phyloP scores from a whole-genome alignment of 345 rosid species.

The Camelina sativa region DNA sequence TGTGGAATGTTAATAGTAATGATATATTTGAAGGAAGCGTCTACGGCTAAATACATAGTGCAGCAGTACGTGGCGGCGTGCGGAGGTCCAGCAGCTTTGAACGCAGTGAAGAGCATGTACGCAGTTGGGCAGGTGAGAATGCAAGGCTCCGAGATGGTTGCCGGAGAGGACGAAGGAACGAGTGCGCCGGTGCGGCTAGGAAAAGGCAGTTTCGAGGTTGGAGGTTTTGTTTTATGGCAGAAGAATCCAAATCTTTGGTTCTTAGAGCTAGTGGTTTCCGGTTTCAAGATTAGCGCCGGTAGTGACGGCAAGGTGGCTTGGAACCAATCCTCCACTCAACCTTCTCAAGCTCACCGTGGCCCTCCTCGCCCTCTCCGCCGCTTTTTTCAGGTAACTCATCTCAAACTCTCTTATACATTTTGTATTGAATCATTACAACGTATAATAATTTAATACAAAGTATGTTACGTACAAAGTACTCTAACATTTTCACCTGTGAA shows the following conservation, averaged over 20 bases:
- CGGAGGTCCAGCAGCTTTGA: slow-evolving; percentile 70
- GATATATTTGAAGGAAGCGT: slow-evolving; percentile 60
- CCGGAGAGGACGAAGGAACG: slow-evolving; percentile 59
- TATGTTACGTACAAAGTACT: too few species aligned
- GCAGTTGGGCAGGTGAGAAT: slow-evolving; percentile 92
- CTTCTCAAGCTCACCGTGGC: slow-evolving; percentile 75
- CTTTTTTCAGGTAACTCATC: slow-evolving; percentile 74
- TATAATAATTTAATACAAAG: too few species aligned
- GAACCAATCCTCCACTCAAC: slow-evolving; percentile 90
- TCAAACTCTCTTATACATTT: not conserved
- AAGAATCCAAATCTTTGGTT: slow-evolving; percentile 93
- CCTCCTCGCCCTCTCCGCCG: slow-evolving; percentile 90
- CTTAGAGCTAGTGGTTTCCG: slow-evolving; percentile 80
- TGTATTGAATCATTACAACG: too few species aligned
- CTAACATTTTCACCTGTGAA: not conserved
- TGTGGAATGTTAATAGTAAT: slow-evolving; percentile 12
- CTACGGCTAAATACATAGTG: slow-evolving; percentile 84
- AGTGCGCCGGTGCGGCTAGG: slow-evolving; percentile 38
- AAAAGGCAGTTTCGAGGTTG: slow-evolving; percentile 64
- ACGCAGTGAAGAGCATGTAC: slow-evolving; percentile 68
- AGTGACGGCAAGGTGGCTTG: slow-evolving; percentile 91
- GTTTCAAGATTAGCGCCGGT: slow-evolving; percentile 88
- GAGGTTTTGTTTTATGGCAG: slow-evolving; percentile 92
- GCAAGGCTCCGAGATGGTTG: slow-evolving; percentile 75
- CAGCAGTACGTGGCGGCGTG: slow-evolving; percentile 87